Conservation (phyloP, 106 monocot species). For the Alisma plantagoaquatica region DNA sequence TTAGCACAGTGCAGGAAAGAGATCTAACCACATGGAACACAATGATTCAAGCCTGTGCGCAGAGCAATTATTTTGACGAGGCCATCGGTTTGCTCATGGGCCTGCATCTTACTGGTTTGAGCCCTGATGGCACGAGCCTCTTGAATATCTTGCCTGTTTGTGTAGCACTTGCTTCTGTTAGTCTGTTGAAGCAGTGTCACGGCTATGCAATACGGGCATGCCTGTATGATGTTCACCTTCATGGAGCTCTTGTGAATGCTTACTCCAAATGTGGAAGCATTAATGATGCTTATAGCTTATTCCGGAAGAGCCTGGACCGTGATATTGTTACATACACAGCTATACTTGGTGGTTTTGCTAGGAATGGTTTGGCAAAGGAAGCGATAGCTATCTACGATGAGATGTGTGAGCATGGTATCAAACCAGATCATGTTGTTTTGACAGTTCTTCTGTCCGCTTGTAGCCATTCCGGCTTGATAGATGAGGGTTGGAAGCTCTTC, state of each 20-base stretch:
- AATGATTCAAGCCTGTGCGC: slow-evolving; percentile 44
- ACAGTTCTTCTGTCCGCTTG: slow-evolving; percentile 57
- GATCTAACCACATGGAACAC: slow-evolving; percentile 52
- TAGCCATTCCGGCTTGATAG: slow-evolving; percentile 52
- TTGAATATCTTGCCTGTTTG: slow-evolving; percentile 44
- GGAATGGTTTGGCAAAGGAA: slow-evolving; percentile 47
- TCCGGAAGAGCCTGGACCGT: slow-evolving; percentile 17
- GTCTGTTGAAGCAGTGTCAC: slow-evolving; percentile 49
- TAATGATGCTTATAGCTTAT: slow-evolving; percentile 27
- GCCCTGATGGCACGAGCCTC: slow-evolving; percentile 33
- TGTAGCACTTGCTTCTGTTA: slow-evolving; percentile 23
- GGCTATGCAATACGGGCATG: slow-evolving; percentile 28
- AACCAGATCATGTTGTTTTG: slow-evolving; percentile 59
- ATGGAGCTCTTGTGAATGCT: slow-evolving; percentile 41
- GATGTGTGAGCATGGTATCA: slow-evolving; percentile 35
- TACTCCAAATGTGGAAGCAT: slow-evolving; percentile 73
- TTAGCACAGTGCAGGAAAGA: slow-evolving; percentile 35
- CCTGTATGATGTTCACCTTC: slow-evolving; percentile 28
- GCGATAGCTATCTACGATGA: slow-evolving; percentile 29
- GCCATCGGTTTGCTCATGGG: slow-evolving; percentile 31
- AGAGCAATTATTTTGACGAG: slow-evolving; percentile 12
- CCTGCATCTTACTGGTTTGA: slow-evolving; percentile 25
- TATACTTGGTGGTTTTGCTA: slow-evolving; percentile 46
- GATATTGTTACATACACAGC: slow-evolving; percentile 50
- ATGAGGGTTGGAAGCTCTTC: slow-evolving; percentile 45